Percentiles rank a stretch among this genome's conserved stretches.
phyloP scores from a whole-genome alignment of 140 eudicot species.

The Ambrosia hybrid region DNA sequence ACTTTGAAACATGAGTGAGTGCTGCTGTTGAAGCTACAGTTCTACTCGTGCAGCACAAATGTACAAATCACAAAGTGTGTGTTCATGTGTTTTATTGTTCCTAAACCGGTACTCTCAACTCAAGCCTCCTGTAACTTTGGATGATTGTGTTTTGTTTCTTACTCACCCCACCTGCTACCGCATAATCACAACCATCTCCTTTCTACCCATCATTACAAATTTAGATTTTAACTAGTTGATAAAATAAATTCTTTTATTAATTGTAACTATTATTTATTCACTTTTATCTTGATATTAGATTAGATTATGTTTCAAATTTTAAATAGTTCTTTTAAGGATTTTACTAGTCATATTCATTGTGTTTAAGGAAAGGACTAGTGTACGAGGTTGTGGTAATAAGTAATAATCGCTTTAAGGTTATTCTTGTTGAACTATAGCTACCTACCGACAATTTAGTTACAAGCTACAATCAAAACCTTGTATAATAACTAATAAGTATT shows the following conservation, averaged over 20 bases:
- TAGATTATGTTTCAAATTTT: background rate
- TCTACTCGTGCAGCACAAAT: conserved; percentile 28
- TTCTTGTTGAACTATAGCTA: background rate
- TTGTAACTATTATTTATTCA: background rate
- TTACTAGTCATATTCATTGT: background rate
- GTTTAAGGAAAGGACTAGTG: background rate
- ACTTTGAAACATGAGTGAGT: conserved; percentile 4
- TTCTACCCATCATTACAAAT: conserved; percentile 16
- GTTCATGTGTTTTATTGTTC: conserved; percentile 18
- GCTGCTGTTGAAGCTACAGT: conserved; percentile 23
- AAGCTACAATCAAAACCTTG: no score
- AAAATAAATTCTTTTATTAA: background rate
- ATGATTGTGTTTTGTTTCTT: conserved; percentile 40
- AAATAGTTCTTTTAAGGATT: background rate
- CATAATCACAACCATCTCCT: background rate
- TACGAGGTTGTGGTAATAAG: background rate
- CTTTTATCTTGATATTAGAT: conserved; percentile 1
- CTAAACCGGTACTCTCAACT: conserved; percentile 21
- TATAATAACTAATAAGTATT: background rate
- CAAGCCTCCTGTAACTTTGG: conserved; percentile 28
- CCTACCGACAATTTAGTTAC: background rate
- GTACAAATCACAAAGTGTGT: conserved; percentile 30
- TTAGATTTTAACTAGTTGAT: background rate
- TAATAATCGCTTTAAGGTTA: background rate
- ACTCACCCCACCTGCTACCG: conserved; percentile 18